Percentiles rank a stretch among this genome's conserved stretches.
Evolutionary conservation across 305 asterid genomes (phyloP).

Genomic region (Coffea humblotiana): DNA sequence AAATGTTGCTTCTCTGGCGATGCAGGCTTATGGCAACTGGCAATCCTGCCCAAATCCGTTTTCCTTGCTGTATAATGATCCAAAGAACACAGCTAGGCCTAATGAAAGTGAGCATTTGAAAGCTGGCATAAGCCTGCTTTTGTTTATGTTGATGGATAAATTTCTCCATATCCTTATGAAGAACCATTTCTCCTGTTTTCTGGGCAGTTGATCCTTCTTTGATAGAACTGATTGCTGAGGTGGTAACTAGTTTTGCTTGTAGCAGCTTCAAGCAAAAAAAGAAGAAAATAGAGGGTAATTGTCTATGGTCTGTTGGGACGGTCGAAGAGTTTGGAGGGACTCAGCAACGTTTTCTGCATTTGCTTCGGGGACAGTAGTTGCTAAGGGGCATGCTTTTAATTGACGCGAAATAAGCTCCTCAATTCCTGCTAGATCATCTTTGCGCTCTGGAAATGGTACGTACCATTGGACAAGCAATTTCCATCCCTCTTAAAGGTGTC

Average conservation of each 20-base stretch:
- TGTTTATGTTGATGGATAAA: constrained; percentile 28
- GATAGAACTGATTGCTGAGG: constrained; percentile 6
- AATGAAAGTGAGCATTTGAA: constrained; percentile 60
- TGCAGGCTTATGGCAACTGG: constrained; percentile 65
- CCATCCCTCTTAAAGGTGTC: constrained; percentile 60
- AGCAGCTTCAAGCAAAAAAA: constrained; percentile 60
- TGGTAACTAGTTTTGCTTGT: constrained; percentile 29
- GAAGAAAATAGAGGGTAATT: constrained; percentile 64
- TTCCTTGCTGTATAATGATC: constrained; percentile 47
- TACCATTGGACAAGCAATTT: constrained; percentile 36
- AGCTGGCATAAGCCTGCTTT: constrained; percentile 45
- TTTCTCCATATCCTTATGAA: constrained; percentile 21
- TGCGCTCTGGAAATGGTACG: too few relatives aligned
- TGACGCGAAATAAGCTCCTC: constrained; percentile 42
- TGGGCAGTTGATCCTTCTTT: constrained; percentile 25
- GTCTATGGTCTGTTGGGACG: constrained; percentile 26
- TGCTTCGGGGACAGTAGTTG: constrained; percentile 40
- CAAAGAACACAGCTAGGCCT: constrained; percentile 60
- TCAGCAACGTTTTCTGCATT: constrained; percentile 25
- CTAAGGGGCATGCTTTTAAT: constrained; percentile 36
- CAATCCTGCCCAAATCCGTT: constrained; percentile 82
- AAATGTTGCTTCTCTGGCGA: constrained; percentile 58
- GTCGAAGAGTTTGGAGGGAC: constrained; percentile 48
- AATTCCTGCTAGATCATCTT: not conserved
- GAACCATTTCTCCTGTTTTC: constrained; percentile 26